A percentile compares a stretch with the other conserved stretches of the same genome.
phyloP scores from a whole-genome alignment of 202 grass and related monocot species.

The Schoenoplectus triqueter region DNA sequence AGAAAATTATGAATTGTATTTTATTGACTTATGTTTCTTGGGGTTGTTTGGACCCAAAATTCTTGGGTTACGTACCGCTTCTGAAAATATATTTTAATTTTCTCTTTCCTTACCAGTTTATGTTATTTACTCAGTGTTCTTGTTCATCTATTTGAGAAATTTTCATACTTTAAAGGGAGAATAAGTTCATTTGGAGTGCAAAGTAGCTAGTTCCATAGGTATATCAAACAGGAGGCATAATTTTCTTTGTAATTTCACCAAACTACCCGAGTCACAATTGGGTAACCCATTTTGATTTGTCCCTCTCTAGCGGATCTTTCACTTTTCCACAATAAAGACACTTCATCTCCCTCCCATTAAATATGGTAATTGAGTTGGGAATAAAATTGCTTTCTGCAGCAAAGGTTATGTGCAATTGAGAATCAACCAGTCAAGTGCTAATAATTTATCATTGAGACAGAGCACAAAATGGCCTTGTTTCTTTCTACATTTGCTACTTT shows the following conservation, averaged over 20 bases:
- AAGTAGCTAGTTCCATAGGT: not conserved
- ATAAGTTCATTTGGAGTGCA: not conserved
- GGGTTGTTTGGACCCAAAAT: not conserved
- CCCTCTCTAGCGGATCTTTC: not conserved
- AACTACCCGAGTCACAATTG: not conserved
- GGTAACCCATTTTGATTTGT: not conserved
- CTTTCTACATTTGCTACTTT: no score
- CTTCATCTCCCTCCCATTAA: not conserved
- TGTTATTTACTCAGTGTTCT: not conserved
- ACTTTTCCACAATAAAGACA: not conserved
- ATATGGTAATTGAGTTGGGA: not conserved
- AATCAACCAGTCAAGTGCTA: not conserved
- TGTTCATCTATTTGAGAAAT: not conserved
- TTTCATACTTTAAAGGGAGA: not conserved
- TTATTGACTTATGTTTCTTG: not conserved
- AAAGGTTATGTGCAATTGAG: not conserved
- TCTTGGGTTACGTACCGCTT: not conserved
- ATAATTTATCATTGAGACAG: not conserved
- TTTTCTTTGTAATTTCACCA: slow-evolving; percentile 1
- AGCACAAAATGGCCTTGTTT: no score
- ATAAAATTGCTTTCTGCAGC: not conserved
- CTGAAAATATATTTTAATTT: not conserved
- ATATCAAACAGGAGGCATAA: not conserved
- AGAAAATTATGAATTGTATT: not conserved
- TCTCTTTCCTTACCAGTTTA: not conserved